A percentile compares a stretch with the other conserved stretches of the same genome.
These are phyloP conservation scores for Neurospora sp. DNA, from an alignment of 495 filamentous ascomycete genomes.

Conservation along the genomic window DNA sequence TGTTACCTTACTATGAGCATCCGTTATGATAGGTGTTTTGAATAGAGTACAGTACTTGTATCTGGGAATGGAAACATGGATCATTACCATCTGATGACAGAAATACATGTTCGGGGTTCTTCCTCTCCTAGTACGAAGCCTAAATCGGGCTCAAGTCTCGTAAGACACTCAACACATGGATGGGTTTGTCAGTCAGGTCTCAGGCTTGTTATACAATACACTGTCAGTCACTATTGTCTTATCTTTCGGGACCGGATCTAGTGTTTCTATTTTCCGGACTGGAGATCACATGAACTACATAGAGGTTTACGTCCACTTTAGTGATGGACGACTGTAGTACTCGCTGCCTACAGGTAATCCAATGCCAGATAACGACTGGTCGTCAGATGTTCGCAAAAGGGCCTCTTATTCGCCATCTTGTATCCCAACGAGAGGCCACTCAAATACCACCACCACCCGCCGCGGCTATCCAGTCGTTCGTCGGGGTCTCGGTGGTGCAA, in stretches of 20 bases:
- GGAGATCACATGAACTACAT: neutral
- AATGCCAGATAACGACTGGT: neutral
- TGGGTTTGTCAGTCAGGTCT: neutral
- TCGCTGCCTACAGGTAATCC: neutral
- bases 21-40: neutral
- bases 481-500: too few relatives aligned
- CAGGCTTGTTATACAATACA: neutral
- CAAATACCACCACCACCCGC: neutral
- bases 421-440: neutral
- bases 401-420: neutral
- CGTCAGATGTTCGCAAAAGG: neutral
- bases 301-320: neutral
- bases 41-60: neutral
- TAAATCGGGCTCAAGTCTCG: neutral
- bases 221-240: neutral
- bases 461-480: neutral
- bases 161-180: neutral
- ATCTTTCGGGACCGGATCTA: neutral
- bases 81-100: neutral
- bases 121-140: neutral
- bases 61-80: neutral
- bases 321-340: neutral
- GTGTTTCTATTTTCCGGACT: neutral
- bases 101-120: neutral
- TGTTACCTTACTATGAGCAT: neutral